Evolutionary conservation across 768 basidiomycete species (phyloP), one percentile per base, ranked within the genome.

Genomic region (Antrodiella citrinella): DNA sequence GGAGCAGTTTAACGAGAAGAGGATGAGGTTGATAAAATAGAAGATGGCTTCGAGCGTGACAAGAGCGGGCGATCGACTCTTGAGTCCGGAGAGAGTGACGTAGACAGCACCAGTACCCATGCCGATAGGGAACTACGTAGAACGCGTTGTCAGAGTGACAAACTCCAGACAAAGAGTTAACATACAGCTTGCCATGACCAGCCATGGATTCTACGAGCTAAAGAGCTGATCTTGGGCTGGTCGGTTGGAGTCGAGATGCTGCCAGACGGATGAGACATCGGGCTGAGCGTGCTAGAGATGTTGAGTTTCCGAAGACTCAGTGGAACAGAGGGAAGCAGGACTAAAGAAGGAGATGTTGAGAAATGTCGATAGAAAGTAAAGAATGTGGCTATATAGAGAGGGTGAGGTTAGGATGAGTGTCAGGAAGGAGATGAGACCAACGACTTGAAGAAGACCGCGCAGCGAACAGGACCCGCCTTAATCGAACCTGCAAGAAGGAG

Each of bases 51-150:
- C 72, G 35, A 73, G 57, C 20, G 50, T 54, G 5, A 62, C 67
- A 20, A 72, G 54, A 4, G 59, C 52, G 5, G 54, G 20, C 9
- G 68, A 62, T 26, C 64, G 72, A 19, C 60, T 51, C 52, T 69
- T 70, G 35, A 72, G 45, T 21, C 69, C 70, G 4, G 70, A 69
- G 24, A 76, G 59, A 3, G 72, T 70, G 20, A 74, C 68, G 58
- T 74, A 73, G 47, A 76, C 74, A 9, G 73, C 72, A 46, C 73
- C 70, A 9, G 72, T 74, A 26, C 73, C 73, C 71, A 74, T 73
- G 39, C 73, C 72, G 41, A 76, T 67, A 0, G 73, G 72, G 56
- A 75, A 75, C 73, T 74, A 46, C 25, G 26, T 53, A 63, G 26
- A 38, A 67, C 62, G 45, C 62, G 59, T 56, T 66, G 61, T 63